phyloP scores from a whole-genome alignment of 257 asterid species.

The Prunella vulgaris region DNA sequence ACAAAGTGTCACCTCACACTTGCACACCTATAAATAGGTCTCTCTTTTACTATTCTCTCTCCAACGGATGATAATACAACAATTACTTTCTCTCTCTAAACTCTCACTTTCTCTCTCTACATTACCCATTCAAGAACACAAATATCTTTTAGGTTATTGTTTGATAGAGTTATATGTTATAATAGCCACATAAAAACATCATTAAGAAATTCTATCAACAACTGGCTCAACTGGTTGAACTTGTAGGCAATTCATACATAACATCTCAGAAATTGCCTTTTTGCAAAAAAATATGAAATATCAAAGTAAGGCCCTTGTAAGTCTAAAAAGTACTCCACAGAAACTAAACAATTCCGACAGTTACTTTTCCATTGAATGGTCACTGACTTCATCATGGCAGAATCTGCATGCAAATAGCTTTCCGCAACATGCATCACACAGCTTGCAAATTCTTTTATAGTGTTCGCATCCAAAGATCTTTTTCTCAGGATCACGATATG shows the following conservation, averaged over 20 bases:
- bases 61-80: no score
- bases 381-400: constrained; percentile 97
- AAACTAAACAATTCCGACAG: neutral
- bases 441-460: constrained; percentile 94
- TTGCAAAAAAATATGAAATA: constrained; percentile 37
- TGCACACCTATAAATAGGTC: no score
- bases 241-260: constrained; percentile 93
- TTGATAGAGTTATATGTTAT: no score
- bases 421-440: constrained; percentile 96
- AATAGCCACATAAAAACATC: no score
- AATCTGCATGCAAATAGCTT: constrained; percentile 83
- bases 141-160: no score
- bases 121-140: no score
- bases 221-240: constrained; percentile 87
- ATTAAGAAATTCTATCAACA: no score
- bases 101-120: no score
- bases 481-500: constrained; percentile 77
- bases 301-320: neutral
- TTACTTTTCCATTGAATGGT: constrained; percentile 97
- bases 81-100: no score
- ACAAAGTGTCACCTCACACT: no score
- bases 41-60: no score
- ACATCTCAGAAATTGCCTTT: constrained; percentile 95
- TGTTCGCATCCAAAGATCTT: constrained; percentile 83
- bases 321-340: neutral